A percentile compares a stretch with the other conserved stretches of the same genome.
phyloP scores from a whole-genome alignment of 768 basidiomycete genomes.

The Daedalea quercina region DNA sequence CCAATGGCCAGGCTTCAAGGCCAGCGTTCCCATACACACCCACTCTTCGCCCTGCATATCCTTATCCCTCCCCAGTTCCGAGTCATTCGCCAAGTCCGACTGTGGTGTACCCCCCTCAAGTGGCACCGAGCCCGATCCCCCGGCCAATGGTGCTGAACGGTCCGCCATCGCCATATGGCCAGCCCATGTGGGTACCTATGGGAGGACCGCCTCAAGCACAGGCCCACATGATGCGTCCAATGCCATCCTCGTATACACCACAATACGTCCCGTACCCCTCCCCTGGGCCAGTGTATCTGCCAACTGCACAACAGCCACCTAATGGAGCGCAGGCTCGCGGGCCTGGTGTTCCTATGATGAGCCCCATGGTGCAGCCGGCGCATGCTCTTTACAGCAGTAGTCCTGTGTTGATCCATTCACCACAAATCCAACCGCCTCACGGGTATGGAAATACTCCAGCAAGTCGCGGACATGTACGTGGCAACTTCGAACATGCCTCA shows the following conservation, averaged over 20 bases:
- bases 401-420: constrained; percentile 57
- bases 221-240: constrained; percentile 46
- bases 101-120: constrained; percentile 57
- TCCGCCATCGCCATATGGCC: constrained; percentile 51
- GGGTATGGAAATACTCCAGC: constrained; percentile 22
- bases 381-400: constrained; percentile 58
- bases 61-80: constrained; percentile 65
- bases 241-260: constrained; percentile 55
- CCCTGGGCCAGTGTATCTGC: constrained; percentile 40
- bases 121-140: constrained; percentile 59
- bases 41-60: constrained; percentile 50
- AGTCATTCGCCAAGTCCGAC: constrained; percentile 63
- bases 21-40: constrained; percentile 16
- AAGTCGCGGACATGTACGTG: constrained; percentile 35
- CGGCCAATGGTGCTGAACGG: constrained; percentile 56
- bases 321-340: constrained; percentile 25
- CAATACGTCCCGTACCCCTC: constrained; percentile 63
- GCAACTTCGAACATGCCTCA: constrained; percentile 12
- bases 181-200: constrained; percentile 61
- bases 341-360: constrained; percentile 46
- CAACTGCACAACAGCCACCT: constrained; percentile 34
- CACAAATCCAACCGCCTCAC: constrained; percentile 19
- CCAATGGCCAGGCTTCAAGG: constrained; percentile 8
- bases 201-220: constrained; percentile 41
- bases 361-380: constrained; percentile 63